These are phyloP conservation scores for Helotiales sp. DNA, from an alignment of 2,329 filamentous ascomycete genomes.

Conservation along the genomic window DNA sequence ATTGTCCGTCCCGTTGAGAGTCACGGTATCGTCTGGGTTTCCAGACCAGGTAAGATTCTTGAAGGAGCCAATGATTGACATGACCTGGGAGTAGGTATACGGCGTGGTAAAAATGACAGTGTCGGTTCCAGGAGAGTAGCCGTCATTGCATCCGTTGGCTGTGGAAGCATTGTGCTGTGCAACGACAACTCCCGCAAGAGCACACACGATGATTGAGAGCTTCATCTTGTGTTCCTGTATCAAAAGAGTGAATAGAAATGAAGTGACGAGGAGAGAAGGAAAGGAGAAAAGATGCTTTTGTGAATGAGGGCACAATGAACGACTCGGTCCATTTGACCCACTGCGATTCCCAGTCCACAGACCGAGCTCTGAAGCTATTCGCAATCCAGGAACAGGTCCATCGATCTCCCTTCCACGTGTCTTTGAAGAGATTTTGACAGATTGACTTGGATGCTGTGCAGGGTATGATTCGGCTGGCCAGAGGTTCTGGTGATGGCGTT, in stretches of 20 bases:
- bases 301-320: neutral
- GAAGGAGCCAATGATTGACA: constrained; percentile 30
- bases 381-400: neutral
- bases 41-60: constrained; percentile 31
- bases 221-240: constrained; percentile 2
- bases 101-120: constrained; percentile 27
- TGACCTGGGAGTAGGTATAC: constrained; percentile 28
- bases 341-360: neutral
- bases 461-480: neutral
- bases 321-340: neutral
- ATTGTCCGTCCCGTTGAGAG: constrained; percentile 30
- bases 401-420: no score
- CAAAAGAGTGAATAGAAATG: neutral
- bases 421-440: neutral
- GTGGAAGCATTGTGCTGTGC: constrained; percentile 11
- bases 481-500: neutral
- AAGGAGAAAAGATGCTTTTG: neutral
- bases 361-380: neutral
- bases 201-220: neutral
- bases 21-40: constrained; percentile 18
- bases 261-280: neutral
- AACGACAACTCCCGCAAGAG: neutral
- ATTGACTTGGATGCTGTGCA: neutral
- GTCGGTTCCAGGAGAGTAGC: constrained; percentile 13
- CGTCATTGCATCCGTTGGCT: constrained; percentile 16